Percentiles rank a stretch among this genome's conserved stretches.
Conservation (phyloP, 768 basidiomycete species). For the Mycena vulgaris region DNA sequence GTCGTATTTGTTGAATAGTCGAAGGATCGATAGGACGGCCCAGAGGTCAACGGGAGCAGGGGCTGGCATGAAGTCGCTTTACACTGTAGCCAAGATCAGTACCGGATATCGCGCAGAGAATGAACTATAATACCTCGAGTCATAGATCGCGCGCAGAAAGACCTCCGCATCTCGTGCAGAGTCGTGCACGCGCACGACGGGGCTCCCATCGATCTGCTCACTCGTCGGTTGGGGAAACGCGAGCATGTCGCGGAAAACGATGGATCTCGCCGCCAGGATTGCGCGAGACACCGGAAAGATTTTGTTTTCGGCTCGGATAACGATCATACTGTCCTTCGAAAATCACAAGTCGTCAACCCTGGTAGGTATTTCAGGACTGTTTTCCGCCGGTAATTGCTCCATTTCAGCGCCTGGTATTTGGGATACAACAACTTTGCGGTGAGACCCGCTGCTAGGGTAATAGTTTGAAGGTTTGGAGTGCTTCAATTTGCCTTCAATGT, state of each 20-base stretch:
- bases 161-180: neutral
- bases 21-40: too few relatives aligned
- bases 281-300: neutral
- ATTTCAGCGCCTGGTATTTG: too few relatives aligned
- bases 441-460: too few relatives aligned
- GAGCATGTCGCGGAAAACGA: too few relatives aligned
- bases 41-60: too few relatives aligned
- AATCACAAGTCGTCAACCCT: neutral
- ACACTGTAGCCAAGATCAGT: neutral
- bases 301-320: slow-evolving; percentile 1
- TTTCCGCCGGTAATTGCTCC: too few relatives aligned
- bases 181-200: neutral
- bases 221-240: too few relatives aligned
- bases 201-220: too few relatives aligned
- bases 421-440: too few relatives aligned
- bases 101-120: neutral
- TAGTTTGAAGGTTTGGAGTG: too few relatives aligned
- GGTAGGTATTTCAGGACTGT: neutral
- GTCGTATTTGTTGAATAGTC: too few relatives aligned
- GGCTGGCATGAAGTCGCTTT: slow-evolving; percentile 10
- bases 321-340: neutral
- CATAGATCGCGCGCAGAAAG: neutral
- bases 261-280: neutral
- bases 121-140: neutral
- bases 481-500: too few relatives aligned